phyloP scores from a whole-genome alignment of 1,284 basidiomycete genomes.

The Caloboletus firmus region DNA sequence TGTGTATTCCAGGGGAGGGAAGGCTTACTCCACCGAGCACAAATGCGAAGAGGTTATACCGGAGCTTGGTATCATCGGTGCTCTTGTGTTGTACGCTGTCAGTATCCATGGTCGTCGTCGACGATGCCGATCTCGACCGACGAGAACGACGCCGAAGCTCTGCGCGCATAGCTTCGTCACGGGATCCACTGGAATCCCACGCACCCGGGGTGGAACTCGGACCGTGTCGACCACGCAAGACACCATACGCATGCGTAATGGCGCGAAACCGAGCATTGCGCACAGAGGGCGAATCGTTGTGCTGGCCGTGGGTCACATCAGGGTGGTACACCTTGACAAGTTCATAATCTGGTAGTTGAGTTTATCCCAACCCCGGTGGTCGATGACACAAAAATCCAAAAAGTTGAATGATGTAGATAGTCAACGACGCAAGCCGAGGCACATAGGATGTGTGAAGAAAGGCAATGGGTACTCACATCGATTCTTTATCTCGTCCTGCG shows the following conservation, averaged over 20 bases:
- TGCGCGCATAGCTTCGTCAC: conserved; percentile 35
- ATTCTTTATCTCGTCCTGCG: conserved; percentile 48
- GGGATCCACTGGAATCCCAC: conserved; percentile 10
- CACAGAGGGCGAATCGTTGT: conserved; percentile 33
- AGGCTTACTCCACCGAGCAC: conserved; percentile 19
- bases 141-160: conserved; percentile 43
- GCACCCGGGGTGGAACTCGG: neutral
- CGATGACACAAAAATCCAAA: neutral
- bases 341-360: conserved; percentile 45
- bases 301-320: conserved; percentile 40
- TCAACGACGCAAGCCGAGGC: neutral
- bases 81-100: neutral
- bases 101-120: conserved; percentile 1
- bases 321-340: conserved; percentile 55
- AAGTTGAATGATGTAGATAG: neutral
- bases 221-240: conserved; percentile 27
- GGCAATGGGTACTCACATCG: conserved; percentile 41
- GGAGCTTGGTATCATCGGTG: conserved; percentile 6
- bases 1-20: neutral
- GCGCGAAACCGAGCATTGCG: conserved; percentile 50
- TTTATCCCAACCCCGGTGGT: neutral
- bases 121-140: conserved; percentile 1
- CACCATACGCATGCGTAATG: conserved; percentile 50
- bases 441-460: neutral
- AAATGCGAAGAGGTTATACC: conserved; percentile 16